Base-by-base conservation (phyloP, 352 stramenopile genomes). In the Phytophthora tentaculata region DNA sequence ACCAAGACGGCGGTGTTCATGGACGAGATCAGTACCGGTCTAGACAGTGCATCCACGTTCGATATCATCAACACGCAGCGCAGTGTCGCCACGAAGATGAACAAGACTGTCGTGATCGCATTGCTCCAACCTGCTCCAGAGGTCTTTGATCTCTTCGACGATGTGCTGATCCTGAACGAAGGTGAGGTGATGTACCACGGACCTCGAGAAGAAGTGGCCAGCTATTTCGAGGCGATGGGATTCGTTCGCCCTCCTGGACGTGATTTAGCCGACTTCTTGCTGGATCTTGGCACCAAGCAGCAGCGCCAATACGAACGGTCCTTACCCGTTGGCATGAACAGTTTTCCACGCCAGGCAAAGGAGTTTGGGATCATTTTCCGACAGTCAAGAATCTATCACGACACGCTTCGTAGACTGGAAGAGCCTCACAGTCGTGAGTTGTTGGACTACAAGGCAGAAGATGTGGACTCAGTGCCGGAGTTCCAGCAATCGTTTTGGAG, bases 91-190 rank as follows among this genome's bases (percentile, higher is more conserved):
- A 69, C 78, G 49, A 67, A 49, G 12, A 35, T 90, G 10, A 65
- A 67, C n/a, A 73, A 73, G 32, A 89, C 81, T 5, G 56, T 74
- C 13, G 77, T 91, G 24, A 79, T 97, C 19, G 83, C 86, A 3
- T 69, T 98, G 48, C 70, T 97, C 5, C 78, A 98, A 62, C 94
- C 95, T 50, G 79, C 93, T 2, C 77, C 74, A 1, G 74, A 84
- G 44, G 74, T 84, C 0, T 79, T 78, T 57, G 57, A 76, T 37
- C 67, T 84, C 2, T 84, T 82, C 16, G 77, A 82, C 64, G 65
- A 84, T 29, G 76, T 84, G 14, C 49, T 84, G 50, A 57, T 84
- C 23, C 56, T 84, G 28, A 80, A 72, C 62, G 71, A 82, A 1
- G 73, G 77, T 9, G 56, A 84, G 17, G 68, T 84, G 32, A 73